phyloP scores from a whole-genome alignment of 2,329 filamentous ascomycete species.

The Taxawa tesnikishii region DNA sequence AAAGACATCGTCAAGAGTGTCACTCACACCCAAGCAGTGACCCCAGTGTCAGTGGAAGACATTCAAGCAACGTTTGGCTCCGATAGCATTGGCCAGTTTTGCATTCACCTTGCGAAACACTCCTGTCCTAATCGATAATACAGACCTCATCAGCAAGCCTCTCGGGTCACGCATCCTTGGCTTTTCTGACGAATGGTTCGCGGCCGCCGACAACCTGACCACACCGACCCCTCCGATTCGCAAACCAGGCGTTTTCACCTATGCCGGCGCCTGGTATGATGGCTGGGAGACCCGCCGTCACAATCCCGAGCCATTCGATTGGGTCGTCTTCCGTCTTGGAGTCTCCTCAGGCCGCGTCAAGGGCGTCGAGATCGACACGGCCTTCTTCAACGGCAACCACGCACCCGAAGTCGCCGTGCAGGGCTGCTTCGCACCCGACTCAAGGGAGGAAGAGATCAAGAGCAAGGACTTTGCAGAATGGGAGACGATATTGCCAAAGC shows the following conservation, averaged over 20 bases:
- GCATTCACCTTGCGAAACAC: neutral
- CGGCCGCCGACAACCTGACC: slow-evolving; percentile 45
- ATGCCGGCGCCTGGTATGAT: slow-evolving; percentile 52
- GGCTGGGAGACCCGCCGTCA: slow-evolving; percentile 53
- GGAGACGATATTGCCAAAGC: slow-evolving; percentile 57
- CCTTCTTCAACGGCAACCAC: slow-evolving; percentile 73
- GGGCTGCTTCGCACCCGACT: slow-evolving; percentile 54
- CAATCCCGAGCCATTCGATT: slow-evolving; percentile 46
- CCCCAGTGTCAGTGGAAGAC: slow-evolving; percentile 7
- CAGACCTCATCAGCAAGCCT: slow-evolving; percentile 40
- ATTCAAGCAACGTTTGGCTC: slow-evolving; percentile 45
- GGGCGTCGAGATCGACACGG: slow-evolving; percentile 69
- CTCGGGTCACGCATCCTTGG: slow-evolving; percentile 41
- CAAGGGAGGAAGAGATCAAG: slow-evolving; percentile 50
- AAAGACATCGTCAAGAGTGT: slow-evolving; percentile 1
- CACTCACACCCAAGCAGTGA: too few relatives aligned
- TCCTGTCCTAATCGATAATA: slow-evolving; percentile 1
- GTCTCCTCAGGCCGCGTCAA: slow-evolving; percentile 56
- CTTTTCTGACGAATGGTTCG: slow-evolving; percentile 51
- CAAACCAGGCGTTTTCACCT: slow-evolving; percentile 45
- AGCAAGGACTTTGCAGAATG: slow-evolving; percentile 35
- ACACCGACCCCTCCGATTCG: slow-evolving; percentile 44
- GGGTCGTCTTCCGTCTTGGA: slow-evolving; percentile 47
- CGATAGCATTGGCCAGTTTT: slow-evolving; percentile 34
- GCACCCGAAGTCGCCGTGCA: slow-evolving; percentile 69